Conservation (phyloP, 257 asterid genomes). For the Solanum chmielewskii region DNA sequence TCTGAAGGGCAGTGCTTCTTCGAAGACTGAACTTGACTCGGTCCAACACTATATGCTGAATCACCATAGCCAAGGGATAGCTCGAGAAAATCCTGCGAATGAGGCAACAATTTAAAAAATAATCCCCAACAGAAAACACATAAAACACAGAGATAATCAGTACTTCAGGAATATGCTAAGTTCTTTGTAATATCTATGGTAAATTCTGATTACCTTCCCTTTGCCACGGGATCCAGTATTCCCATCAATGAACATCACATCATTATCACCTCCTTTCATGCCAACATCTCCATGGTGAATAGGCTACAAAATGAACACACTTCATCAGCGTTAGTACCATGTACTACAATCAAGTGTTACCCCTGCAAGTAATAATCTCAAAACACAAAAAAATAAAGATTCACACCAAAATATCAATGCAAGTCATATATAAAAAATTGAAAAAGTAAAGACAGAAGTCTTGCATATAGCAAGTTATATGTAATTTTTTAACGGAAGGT, state of each 20-base stretch:
- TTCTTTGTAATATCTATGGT: not conserved
- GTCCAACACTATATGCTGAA: slow-evolving; percentile 12
- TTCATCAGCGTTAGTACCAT: not conserved
- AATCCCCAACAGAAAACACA: not conserved
- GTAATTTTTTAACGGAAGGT: not conserved
- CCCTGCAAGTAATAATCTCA: not conserved
- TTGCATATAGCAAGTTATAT: not conserved
- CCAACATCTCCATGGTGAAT: slow-evolving; percentile 56
- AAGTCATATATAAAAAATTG: no score
- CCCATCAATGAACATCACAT: slow-evolving; percentile 19
- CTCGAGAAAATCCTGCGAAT: slow-evolving; percentile 28
- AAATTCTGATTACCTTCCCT: slow-evolving; percentile 49
- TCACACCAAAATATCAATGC: not conserved
- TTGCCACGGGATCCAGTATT: slow-evolving; percentile 29
- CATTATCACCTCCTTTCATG: slow-evolving; percentile 41
- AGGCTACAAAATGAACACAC: slow-evolving; percentile 29
- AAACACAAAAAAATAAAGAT: not conserved
- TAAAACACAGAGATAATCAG: not conserved
- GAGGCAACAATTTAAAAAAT: not conserved
- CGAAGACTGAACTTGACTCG: slow-evolving; percentile 11
- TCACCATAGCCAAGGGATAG: slow-evolving; percentile 20
- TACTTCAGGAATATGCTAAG: not conserved
- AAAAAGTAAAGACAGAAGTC: not conserved
- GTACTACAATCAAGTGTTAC: not conserved
- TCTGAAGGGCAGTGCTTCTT: slow-evolving; percentile 19